These are phyloP conservation scores for Penicillium sp. DNA, from an alignment of 2,329 filamentous ascomycete species.

Conservation along the genomic window DNA sequence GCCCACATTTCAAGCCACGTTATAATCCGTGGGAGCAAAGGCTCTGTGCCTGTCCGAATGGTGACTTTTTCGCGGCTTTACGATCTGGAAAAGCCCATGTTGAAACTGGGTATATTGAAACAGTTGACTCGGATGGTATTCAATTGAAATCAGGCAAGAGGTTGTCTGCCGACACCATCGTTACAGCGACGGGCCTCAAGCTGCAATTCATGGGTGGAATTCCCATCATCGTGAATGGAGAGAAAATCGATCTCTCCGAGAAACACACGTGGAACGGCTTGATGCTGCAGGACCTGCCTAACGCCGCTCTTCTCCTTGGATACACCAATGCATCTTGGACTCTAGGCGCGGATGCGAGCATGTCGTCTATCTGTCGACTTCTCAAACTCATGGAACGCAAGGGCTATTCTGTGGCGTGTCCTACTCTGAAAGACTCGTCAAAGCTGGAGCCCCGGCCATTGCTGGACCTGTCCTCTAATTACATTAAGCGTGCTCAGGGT, in stretches of 20 bases:
- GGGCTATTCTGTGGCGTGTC: conserved; percentile 3
- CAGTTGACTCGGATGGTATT: neutral
- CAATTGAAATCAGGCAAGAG: neutral
- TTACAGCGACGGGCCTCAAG: conserved; percentile 3
- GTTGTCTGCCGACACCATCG: neutral
- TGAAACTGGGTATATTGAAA: neutral
- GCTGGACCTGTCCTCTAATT: neutral
- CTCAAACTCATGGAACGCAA: conserved; percentile 4
- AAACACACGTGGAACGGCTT: conserved; percentile 9
- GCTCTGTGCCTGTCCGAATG: conserved; percentile 3
- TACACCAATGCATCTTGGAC: conserved; percentile 6
- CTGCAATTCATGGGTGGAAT: neutral
- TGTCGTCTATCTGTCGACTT: conserved; percentile 6
- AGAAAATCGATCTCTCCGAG: neutral
- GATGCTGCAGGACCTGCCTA: conserved; percentile 5
- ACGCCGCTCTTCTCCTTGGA: neutral
- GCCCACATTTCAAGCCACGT: conserved; percentile 2
- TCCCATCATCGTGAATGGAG: conserved; percentile 3
- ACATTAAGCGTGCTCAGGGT: conserved; percentile 2
- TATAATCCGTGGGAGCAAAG: conserved; percentile 5
- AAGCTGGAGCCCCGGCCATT: conserved; percentile 4
- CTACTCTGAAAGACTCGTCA: neutral
- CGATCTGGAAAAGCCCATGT: neutral
- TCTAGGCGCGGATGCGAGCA: neutral
- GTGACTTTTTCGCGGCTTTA: neutral